Evolutionary conservation across 768 basidiomycete genomes (phyloP).

Genomic region (Xerocomellus dryophilus): DNA sequence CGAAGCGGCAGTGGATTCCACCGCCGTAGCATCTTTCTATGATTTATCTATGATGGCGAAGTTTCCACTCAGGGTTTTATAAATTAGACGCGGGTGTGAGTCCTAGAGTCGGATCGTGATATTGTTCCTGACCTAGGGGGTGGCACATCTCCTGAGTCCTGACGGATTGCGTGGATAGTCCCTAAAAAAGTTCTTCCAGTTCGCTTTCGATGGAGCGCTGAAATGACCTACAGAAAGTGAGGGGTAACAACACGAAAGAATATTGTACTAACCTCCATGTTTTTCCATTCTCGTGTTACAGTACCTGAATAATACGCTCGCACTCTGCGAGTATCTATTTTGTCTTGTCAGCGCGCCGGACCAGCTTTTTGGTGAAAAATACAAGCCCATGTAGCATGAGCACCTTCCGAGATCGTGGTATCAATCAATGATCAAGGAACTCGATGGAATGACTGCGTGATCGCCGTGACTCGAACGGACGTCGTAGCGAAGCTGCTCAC

Average conservation of each 20-base stretch:
- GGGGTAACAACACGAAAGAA: not conserved
- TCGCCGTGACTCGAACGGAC: not conserved
- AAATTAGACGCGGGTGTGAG: slow-evolving; percentile 15
- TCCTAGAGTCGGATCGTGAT: slow-evolving; percentile 45
- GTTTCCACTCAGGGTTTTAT: not conserved
- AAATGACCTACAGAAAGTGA: slow-evolving; percentile 61
- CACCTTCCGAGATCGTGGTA: slow-evolving; percentile 33
- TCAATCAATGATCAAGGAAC: not conserved
- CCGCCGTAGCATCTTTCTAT: not conserved
- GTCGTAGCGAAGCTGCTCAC: not conserved
- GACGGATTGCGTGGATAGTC: slow-evolving; percentile 59
- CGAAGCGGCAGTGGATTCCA: not conserved
- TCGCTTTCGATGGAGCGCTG: slow-evolving; percentile 72
- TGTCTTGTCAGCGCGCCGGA: not conserved
- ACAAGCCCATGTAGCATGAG: slow-evolving; percentile 46
- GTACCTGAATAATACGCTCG: slow-evolving; percentile 58
- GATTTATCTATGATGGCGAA: slow-evolving; percentile 4
- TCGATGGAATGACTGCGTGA: not conserved
- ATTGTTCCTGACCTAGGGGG: slow-evolving; percentile 38
- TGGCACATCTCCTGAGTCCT: slow-evolving; percentile 39
- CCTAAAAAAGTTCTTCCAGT: slow-evolving; percentile 73
- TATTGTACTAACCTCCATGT: slow-evolving; percentile 51
- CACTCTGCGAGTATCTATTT: slow-evolving; percentile 70
- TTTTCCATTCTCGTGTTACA: slow-evolving; percentile 66
- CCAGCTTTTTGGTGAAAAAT: not conserved